phyloP scores from a whole-genome alignment of 768 basidiomycete species.

The Saitozyma sp. region DNA sequence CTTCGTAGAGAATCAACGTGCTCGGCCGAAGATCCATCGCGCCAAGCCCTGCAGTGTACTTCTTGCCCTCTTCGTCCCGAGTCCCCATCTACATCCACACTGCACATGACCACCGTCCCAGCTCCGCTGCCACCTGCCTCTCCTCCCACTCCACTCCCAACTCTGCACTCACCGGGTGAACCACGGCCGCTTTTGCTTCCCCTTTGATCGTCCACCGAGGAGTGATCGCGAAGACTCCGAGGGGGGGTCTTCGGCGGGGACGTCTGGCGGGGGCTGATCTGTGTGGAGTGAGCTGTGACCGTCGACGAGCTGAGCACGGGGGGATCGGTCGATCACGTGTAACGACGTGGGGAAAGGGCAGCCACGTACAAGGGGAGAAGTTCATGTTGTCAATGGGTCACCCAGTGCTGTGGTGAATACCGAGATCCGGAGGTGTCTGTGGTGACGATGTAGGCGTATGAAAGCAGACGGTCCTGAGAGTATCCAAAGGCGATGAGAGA shows the following conservation, averaged over 20 bases:
- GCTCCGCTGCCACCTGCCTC: not conserved
- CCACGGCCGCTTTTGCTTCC: constrained; percentile 58
- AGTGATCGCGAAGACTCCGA: constrained; percentile 32
- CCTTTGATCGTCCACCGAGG: constrained; percentile 34
- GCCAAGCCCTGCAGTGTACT: not conserved
- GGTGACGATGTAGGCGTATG: too few species aligned
- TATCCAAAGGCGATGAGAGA: too few species aligned
- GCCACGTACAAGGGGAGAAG: too few species aligned
- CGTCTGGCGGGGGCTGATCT: constrained; percentile 52
- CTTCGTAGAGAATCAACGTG: not conserved
- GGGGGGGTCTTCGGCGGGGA: constrained; percentile 45
- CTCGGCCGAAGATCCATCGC: not conserved
- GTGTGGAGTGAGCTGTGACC: constrained; percentile 13
- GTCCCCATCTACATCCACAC: not conserved
- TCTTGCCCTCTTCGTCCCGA: not conserved
- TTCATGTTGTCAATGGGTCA: too few species aligned
- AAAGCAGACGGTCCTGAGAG: too few species aligned
- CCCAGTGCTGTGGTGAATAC: too few species aligned
- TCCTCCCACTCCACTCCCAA: too few species aligned
- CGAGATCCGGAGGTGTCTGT: too few species aligned
- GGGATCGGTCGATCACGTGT: too few species aligned
- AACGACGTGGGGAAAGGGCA: too few species aligned
- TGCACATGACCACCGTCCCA: not conserved
- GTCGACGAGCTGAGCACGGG: too few species aligned
- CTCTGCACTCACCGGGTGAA: constrained; percentile 55